phyloP scores from a whole-genome alignment of 306 rosid species.

The Nissolia schottii region DNA sequence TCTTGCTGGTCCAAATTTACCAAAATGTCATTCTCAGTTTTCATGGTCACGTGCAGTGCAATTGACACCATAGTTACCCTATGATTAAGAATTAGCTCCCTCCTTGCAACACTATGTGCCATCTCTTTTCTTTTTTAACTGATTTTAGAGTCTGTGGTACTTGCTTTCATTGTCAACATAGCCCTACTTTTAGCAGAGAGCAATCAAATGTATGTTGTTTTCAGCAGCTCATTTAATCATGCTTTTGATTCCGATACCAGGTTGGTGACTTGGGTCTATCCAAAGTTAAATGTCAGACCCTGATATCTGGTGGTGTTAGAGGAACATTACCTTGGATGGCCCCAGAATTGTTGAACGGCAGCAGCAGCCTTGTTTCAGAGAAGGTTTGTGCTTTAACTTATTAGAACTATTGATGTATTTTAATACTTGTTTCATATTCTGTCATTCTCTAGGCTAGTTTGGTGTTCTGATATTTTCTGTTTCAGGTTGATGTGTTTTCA shows the following conservation, averaged over 20 bases:
- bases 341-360: slow-evolving; percentile 92
- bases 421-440: not conserved
- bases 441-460: not conserved
- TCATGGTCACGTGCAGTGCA: not conserved
- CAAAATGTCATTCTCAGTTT: not conserved
- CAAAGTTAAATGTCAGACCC: slow-evolving; percentile 87
- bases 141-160: slow-evolving; percentile 6
- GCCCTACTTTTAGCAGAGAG: not conserved
- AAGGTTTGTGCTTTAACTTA: slow-evolving; percentile 46
- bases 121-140: not conserved
- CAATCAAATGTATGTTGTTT: not conserved
- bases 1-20: not conserved
- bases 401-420: not conserved
- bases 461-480: slow-evolving; percentile 10
- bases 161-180: slow-evolving; percentile 2
- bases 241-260: slow-evolving; percentile 34
- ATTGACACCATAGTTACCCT: not conserved
- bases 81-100: slow-evolving; percentile 6
- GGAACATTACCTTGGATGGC: slow-evolving; percentile 99
- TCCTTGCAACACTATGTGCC: not conserved
- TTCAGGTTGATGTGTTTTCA: slow-evolving; percentile 85
- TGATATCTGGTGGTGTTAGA: slow-evolving; percentile 91
- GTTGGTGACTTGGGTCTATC: slow-evolving; percentile 96
- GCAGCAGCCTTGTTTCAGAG: slow-evolving; percentile 90
- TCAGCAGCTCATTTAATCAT: slow-evolving; percentile 17